Evolutionary conservation across 2,329 filamentous ascomycete genomes (phyloP).

Genomic region (Rhexocercosporidium sp.): DNA sequence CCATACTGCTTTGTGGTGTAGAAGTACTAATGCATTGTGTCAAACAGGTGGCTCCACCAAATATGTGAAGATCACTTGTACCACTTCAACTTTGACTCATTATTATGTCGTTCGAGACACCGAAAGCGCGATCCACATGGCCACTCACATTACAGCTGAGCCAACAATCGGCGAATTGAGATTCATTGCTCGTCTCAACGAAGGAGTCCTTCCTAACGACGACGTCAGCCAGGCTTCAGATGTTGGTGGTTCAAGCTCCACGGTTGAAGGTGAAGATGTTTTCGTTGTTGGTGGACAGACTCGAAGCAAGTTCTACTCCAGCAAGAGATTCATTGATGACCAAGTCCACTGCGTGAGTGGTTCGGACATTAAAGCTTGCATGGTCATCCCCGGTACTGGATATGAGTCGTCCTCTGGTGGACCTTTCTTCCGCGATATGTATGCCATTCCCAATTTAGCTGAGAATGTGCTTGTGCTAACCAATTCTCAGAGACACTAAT

Average conservation of each 20-base stretch:
- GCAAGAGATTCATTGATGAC: conserved; percentile 72
- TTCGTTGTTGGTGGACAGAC: conserved; percentile 67
- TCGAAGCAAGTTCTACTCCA: conserved; percentile 73
- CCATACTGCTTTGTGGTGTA: background rate
- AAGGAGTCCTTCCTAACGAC: conserved; percentile 55
- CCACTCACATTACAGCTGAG: conserved; percentile 64
- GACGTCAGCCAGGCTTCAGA: conserved; percentile 60
- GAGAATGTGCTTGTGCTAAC: background rate
- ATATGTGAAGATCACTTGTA: conserved; percentile 67
- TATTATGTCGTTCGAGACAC: conserved; percentile 66
- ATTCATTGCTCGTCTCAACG: conserved; percentile 65
- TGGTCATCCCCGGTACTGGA: conserved; percentile 55
- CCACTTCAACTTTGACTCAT: conserved; percentile 64
- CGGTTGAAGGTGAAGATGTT: conserved; percentile 64
- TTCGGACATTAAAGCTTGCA: conserved; percentile 61
- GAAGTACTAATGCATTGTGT: background rate
- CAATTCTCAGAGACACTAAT: conserved; percentile 53
- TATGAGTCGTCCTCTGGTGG: conserved; percentile 69
- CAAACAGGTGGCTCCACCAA: conserved; percentile 15
- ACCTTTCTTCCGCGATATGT: conserved; percentile 61
- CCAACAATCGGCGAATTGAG: conserved; percentile 64
- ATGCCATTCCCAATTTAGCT: background rate
- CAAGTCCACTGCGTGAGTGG: conserved; percentile 64
- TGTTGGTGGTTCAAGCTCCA: conserved; percentile 53
- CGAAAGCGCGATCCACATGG: conserved; percentile 60